Evolutionary conservation across 106 monocot species (phyloP), one percentile per base, ranked within the genome.

Genomic region (Allium fistulosum): DNA sequence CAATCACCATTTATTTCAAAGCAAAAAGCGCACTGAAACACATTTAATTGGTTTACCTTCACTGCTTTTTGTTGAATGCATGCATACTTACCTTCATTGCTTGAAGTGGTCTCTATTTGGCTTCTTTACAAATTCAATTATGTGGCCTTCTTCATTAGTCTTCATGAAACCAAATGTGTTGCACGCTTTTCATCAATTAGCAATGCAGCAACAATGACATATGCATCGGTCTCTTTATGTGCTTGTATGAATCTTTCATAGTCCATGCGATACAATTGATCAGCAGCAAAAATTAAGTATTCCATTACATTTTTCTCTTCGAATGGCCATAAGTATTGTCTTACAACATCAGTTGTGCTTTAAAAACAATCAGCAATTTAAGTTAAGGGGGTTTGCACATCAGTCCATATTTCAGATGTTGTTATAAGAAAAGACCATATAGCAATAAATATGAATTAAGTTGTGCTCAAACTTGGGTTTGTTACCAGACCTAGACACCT

Each of bases 211-310:
- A 96, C 96, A 68, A 92, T 96, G 10, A 92, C 91, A 73, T 96
- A 91, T 22, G 96, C 96, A 75, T 92, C 67, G 8, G 88, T 88
- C 66, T 96, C 96, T 73, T 91, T 85, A 59, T 96, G 91, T 13
- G 91, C 96, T 73, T 96, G 92, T 58, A 96, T 88, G 63, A 1
- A 96, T 69, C 82, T 88, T 73, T 96, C 88, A 71, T 96, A 96
- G 74, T 96, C 92, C 92, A 96, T 96, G n/a, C 91, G 86, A 71
- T 96, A 96, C 27, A 96, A 70, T 66, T 96, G 92, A 85, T 96
- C 96, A 45, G 91, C 96, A 59, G 96, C 88, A 63, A 96, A 86
- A 65, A 96, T 57, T 17, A 96, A 73, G 52, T 72, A 96, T 48
- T 96, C 96, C 92, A 96, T 80, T 92, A 67, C 96, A 59, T 28